Evolutionary conservation across 2,329 filamentous ascomycete species (phyloP).

Genomic region (Purpureocillium takamizusanense): DNA sequence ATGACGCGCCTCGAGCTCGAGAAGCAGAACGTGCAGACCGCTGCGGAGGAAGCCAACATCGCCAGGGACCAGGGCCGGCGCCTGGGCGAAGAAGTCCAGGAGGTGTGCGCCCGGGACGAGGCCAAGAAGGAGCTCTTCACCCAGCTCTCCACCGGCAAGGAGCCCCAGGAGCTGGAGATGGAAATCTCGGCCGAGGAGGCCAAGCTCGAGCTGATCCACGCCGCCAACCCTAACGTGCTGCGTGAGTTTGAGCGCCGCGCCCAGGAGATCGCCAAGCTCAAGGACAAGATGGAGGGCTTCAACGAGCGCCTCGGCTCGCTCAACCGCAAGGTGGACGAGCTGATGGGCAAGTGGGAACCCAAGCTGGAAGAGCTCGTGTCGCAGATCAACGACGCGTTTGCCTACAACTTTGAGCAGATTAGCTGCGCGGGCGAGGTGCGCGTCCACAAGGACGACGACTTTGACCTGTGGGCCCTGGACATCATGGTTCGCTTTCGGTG

Average conservation of each 20-base stretch:
- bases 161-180: conserved; percentile 55
- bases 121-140: conserved; percentile 30
- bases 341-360: conserved; percentile 75
- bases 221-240: conserved; percentile 66
- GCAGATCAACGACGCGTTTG: conserved; percentile 84
- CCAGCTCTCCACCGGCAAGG: conserved; percentile 37
- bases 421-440: conserved; percentile 86
- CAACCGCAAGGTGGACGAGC: conserved; percentile 65
- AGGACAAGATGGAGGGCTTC: conserved; percentile 44
- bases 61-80: conserved; percentile 23
- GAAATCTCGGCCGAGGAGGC: conserved; percentile 68
- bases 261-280: conserved; percentile 58
- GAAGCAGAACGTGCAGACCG: conserved; percentile 23
- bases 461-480: conserved; percentile 87
- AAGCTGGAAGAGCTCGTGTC: conserved; percentile 66
- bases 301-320: conserved; percentile 54
- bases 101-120: conserved; percentile 28
- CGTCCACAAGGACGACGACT: conserved; percentile 85
- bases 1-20: conserved; percentile 39
- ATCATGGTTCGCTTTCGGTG: conserved; percentile 94
- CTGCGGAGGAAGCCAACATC: conserved; percentile 27
- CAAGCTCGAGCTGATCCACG: conserved; percentile 71
- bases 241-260: conserved; percentile 68
- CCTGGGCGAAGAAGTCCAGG: conserved; percentile 25
- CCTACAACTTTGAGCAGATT: conserved; percentile 88